Conservation (phyloP, 2,329 filamentous ascomycete genomes). For the Myriosclerotinia scirpicola region DNA sequence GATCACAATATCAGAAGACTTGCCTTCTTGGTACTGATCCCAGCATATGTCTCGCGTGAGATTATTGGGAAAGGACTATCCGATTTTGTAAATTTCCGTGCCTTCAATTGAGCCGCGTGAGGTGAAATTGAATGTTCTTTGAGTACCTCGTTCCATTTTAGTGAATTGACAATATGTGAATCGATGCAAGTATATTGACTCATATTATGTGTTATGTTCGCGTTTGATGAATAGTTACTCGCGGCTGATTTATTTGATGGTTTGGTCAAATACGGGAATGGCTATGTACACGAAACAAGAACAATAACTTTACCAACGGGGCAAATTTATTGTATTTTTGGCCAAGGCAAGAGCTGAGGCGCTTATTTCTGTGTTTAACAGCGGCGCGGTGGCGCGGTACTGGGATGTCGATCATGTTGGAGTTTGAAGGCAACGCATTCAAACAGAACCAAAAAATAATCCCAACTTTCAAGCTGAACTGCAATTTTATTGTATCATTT, state of each 20-base stretch:
- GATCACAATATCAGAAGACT: not conserved
- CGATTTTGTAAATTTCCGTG: not conserved
- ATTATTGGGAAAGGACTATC: not conserved
- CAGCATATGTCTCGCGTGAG: slow-evolving; percentile 4
- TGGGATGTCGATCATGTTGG: not conserved
- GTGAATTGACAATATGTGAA: not conserved
- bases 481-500: too few relatives aligned
- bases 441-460: too few relatives aligned
- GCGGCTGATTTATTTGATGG: not conserved
- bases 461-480: too few relatives aligned
- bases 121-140: not conserved
- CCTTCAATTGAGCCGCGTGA: not conserved
- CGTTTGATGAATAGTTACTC: not conserved
- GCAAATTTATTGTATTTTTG: not conserved
- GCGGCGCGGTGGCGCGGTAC: too few relatives aligned
- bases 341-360: not conserved
- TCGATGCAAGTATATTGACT: not conserved
- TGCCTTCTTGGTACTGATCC: not conserved
- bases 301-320: not conserved
- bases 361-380: not conserved
- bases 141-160: not conserved
- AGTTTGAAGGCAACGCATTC: not conserved
- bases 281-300: not conserved
- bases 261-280: not conserved
- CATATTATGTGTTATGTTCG: not conserved